Conservation (phyloP, 306 rosid species). For the Glycine tomentella region DNA sequence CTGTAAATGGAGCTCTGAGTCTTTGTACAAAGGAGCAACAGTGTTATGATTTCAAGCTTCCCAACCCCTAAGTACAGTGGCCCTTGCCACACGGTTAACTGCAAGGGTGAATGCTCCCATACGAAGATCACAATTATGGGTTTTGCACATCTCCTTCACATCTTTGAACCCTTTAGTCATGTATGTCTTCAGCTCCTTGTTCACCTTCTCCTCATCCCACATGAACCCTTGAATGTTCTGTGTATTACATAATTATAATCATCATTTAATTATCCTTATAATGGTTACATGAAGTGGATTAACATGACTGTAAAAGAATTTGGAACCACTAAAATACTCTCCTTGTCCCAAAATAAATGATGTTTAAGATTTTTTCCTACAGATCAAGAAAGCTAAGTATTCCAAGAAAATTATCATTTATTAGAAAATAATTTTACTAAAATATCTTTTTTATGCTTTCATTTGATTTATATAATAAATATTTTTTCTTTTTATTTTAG, state of each 20-base stretch:
- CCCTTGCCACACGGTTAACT: constrained; percentile 88
- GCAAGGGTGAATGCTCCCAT: constrained; percentile 97
- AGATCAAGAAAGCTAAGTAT: no score
- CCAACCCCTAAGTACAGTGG: constrained; percentile 94
- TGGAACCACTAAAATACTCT: neutral
- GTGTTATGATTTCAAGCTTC: constrained; percentile 65
- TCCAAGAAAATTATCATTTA: no score
- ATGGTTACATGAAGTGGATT: neutral
- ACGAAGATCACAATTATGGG: constrained; percentile 80
- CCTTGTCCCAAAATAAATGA: no score
- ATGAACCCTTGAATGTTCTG: constrained; percentile 98
- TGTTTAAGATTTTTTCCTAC: no score
- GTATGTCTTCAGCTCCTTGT: constrained; percentile 71
- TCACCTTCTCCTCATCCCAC: constrained; percentile 96
- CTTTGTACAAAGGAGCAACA: no score
- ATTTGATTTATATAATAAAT: no score
- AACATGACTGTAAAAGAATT: neutral
- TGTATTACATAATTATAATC: constrained; percentile 13
- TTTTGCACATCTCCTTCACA: constrained; percentile 87
- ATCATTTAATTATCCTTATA: neutral
- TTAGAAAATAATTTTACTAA: no score
- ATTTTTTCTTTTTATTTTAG: no score
- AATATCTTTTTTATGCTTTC: no score
- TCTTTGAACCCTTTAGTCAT: constrained; percentile 85
- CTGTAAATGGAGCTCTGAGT: no score